Conservation (phyloP, 2,329 filamentous ascomycete species). For the Paracoccidioides lutzii region DNA sequence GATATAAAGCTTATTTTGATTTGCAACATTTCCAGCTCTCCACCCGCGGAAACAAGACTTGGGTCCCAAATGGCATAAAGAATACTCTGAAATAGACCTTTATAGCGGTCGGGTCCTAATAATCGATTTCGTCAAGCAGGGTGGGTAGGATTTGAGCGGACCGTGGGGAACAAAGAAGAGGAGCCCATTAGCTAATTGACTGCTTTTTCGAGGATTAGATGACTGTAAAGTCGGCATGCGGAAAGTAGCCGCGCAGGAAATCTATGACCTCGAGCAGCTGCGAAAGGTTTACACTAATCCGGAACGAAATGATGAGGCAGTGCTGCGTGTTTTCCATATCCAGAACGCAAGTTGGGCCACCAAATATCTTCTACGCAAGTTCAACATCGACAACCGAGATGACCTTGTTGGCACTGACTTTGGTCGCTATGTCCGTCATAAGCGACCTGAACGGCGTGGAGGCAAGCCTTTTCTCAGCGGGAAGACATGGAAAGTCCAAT, state of each 20-base stretch:
- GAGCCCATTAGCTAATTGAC: not conserved
- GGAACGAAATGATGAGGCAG: constrained; percentile 15
- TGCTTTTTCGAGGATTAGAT: constrained; percentile 14
- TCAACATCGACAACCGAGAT: constrained; percentile 37
- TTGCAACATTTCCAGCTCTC: not conserved
- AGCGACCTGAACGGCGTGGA: constrained; percentile 35
- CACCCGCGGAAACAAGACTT: constrained; percentile 11
- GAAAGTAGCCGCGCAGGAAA: constrained; percentile 38
- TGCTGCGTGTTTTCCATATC: constrained; percentile 33
- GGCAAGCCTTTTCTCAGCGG: constrained; percentile 41
- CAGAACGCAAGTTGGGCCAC: constrained; percentile 43
- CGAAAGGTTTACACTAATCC: constrained; percentile 31
- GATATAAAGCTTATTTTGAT: not conserved
- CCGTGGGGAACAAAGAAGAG: not conserved
- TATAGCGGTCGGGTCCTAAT: constrained; percentile 35
- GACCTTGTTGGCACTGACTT: constrained; percentile 39
- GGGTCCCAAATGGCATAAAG: constrained; percentile 25
- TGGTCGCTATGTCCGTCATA: constrained; percentile 37
- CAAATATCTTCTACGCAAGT: constrained; percentile 38
- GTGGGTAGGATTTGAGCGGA: constrained; percentile 8
- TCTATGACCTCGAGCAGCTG: constrained; percentile 32
- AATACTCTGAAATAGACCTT: constrained; percentile 18
- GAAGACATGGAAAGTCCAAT: constrained; percentile 37
- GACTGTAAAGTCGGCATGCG: constrained; percentile 26
- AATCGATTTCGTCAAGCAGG: constrained; percentile 37